These are phyloP conservation scores for Wickerhamomyces sp. DNA, from an alignment of 1,139 yeast species.

Conservation along the genomic window DNA sequence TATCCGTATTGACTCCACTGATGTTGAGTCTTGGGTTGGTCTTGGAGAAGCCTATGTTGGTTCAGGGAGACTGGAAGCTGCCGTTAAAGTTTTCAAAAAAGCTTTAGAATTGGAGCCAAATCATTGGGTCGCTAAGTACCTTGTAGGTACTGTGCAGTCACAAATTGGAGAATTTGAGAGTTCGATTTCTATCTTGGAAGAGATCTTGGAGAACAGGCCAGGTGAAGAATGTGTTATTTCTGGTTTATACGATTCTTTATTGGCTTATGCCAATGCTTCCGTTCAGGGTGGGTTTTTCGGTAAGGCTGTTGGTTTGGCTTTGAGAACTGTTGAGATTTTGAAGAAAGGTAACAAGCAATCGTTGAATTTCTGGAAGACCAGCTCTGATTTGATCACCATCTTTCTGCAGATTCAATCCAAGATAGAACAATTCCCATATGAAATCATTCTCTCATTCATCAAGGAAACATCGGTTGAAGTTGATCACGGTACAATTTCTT, in stretches of 20 bases:
- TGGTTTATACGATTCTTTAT: conserved; percentile 53
- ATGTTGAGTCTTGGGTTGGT: conserved; percentile 85
- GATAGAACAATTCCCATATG: conserved; percentile 39
- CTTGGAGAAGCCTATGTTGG: conserved; percentile 87
- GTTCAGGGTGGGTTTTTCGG: conserved; percentile 61
- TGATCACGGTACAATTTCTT: conserved; percentile 11
- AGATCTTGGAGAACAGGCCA: conserved; percentile 40
- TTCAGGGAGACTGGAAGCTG: conserved; percentile 85
- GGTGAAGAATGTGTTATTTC: conserved; percentile 52
- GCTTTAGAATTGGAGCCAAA: conserved; percentile 49
- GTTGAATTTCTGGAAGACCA: conserved; percentile 47
- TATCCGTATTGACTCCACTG: conserved; percentile 59
- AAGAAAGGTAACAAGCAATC: conserved; percentile 29
- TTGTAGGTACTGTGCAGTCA: conserved; percentile 59
- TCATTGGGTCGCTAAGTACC: conserved; percentile 59
- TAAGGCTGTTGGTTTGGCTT: conserved; percentile 49
- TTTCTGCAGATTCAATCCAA: conserved; percentile 43
- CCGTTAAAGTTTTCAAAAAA: conserved; percentile 71
- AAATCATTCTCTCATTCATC: conserved; percentile 34
- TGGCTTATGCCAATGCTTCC: conserved; percentile 49
- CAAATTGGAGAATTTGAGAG: conserved; percentile 46
- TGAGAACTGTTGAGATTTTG: conserved; percentile 31
- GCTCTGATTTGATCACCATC: conserved; percentile 42
- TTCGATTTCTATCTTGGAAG: conserved; percentile 36
- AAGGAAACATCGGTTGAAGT: conserved; percentile 12